Evolutionary conservation across 1,284 basidiomycete species (phyloP), one percentile per base, ranked within the genome.

Genomic region (Moesziomyces sp.): DNA sequence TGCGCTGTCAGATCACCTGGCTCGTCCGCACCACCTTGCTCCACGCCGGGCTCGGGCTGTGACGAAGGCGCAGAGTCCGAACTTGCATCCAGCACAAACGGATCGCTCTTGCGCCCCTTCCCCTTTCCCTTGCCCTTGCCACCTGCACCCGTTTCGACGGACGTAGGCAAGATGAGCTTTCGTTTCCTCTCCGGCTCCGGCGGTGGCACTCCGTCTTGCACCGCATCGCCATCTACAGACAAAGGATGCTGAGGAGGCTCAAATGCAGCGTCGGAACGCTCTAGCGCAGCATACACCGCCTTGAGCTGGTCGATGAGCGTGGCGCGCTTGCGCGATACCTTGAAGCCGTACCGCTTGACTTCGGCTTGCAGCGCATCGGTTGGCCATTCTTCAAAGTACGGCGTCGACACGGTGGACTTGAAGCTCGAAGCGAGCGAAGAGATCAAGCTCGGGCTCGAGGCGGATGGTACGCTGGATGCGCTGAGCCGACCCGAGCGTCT

Each of bases 291-390:
- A 18, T 74, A 69, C 0, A 69, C 61, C 0, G 71, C 66, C 14
- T 55, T 52, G 5, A 74, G 47, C 46, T 66, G 71, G 13, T 74
- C 71, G 6, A 74, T 58, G 6, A 74, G 48, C n/a, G 66, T 69
- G 11, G 43, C 9, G 2, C 66, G 46, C 21, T 59, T 57, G 13
- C 71, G 54, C 1, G 66, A 69, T 7, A 58, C 56, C 42, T 69
- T 69, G 71, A 74, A 74, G 30, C 71, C 71, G 30, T 69, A 74
- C 8, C 50, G 46, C 28, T 69, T 74, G 19, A 74, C 70, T 45
- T 74, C 55, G 2, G 63, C 49, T 42, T 73, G 70, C 1, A 73
- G 56, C 16, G 35, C 40, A 8, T 46, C 50, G 5, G 49, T 50
- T 0, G 59, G 33, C 70, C 70, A 73, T 53, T 59, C 59, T 18